A percentile compares a stretch with the other conserved stretches of the same genome.
phyloP scores from a whole-genome alignment of 2,329 filamentous ascomycete genomes.

The Ophiostoma novo-ulmi region DNA sequence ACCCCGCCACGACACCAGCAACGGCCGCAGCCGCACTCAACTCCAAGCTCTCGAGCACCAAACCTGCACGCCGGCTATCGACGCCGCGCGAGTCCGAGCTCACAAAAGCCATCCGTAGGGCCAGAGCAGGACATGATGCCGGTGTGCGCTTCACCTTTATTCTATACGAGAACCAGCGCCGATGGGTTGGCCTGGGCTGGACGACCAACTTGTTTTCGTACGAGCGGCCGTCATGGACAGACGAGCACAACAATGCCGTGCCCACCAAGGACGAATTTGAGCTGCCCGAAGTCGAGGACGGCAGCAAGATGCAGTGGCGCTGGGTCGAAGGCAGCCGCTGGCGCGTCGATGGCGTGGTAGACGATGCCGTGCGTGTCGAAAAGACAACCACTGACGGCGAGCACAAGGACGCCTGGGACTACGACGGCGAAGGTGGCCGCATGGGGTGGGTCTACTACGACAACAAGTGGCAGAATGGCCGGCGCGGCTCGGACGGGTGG shows the following conservation, averaged over 20 bases:
- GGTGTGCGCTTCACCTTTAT: conserved; percentile 96
- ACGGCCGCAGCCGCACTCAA: conserved; percentile 26
- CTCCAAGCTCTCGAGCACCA: conserved; percentile 30
- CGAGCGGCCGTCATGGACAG: conserved; percentile 87
- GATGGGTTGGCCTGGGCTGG: conserved; percentile 95
- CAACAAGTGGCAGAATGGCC: conserved; percentile 93
- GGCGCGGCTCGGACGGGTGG: conserved; percentile 83
- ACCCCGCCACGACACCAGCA: conserved; percentile 26
- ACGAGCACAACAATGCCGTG: conserved; percentile 83
- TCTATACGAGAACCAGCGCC: conserved; percentile 90
- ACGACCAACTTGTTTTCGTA: conserved; percentile 86
- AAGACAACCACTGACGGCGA: conserved; percentile 26
- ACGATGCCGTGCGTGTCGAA: conserved; percentile 40
- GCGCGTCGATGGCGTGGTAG: conserved; percentile 71
- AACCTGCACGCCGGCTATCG: conserved; percentile 30
- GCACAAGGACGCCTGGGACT: conserved; percentile 44
- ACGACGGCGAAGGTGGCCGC: conserved; percentile 56
- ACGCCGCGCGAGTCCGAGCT: conserved; percentile 44
- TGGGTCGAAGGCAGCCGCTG: conserved; percentile 86
- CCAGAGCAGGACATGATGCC: conserved; percentile 50
- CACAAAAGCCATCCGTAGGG: conserved; percentile 41
- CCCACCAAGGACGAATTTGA: conserved; percentile 67
- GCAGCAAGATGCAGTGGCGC: conserved; percentile 54
- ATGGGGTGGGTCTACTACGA: conserved; percentile 97
- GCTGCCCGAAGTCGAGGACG: conserved; percentile 57